phyloP scores from a whole-genome alignment of 768 basidiomycete species.

The Russula earlei region DNA sequence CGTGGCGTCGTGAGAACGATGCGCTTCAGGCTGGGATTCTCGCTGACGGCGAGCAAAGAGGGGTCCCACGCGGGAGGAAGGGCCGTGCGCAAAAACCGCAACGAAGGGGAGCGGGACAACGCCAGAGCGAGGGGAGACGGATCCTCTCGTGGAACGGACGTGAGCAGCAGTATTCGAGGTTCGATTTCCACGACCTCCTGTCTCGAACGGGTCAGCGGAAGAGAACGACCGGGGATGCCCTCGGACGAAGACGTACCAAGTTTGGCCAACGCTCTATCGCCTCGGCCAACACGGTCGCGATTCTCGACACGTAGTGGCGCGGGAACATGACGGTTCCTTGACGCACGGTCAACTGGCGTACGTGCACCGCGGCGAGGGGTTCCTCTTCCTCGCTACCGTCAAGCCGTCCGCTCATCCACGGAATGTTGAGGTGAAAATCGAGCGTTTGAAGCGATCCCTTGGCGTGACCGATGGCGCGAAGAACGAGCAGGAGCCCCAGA shows the following conservation, averaged over 20 bases:
- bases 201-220: neutral
- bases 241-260: neutral
- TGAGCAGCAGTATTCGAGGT: slow-evolving; percentile 1
- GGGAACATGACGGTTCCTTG: neutral
- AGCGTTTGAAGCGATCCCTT: slow-evolving; percentile 11
- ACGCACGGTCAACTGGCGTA: slow-evolving; percentile 7
- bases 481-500: neutral
- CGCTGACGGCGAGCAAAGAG: slow-evolving; percentile 5
- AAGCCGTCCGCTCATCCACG: neutral
- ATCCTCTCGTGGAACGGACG: neutral
- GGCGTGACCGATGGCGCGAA: slow-evolving; percentile 3
- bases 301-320: neutral
- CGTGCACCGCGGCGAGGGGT: neutral
- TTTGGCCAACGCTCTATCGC: slow-evolving; percentile 10
- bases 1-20: slow-evolving; percentile 2
- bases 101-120: slow-evolving; percentile 7
- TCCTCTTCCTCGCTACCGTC: neutral
- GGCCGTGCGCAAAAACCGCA: slow-evolving; percentile 2
- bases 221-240: neutral
- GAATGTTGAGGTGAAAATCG: neutral
- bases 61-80: slow-evolving; percentile 6
- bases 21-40: slow-evolving; percentile 2
- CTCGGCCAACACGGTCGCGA: neutral
- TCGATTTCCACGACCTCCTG: slow-evolving; percentile 1
- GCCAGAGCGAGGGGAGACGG: slow-evolving; percentile 5